Base-by-base conservation (phyloP, 2,329 filamentous ascomycete genomes). In the Purpureocillium takamizusanense region DNA sequence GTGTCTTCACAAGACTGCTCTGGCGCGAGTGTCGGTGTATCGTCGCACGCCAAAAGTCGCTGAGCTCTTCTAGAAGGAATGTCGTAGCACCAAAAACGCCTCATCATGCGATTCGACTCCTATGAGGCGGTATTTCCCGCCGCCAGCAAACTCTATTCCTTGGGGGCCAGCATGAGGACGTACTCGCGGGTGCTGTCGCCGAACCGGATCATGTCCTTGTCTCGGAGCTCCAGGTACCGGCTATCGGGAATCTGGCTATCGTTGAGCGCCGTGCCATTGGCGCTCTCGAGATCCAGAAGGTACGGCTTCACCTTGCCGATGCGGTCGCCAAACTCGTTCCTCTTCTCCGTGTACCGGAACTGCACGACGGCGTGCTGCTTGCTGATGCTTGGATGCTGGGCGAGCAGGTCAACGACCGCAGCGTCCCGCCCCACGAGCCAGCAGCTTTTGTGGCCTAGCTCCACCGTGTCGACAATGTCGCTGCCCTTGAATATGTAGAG, bases 281-380 rank as follows among this genome's bases (percentile, higher is more conserved):
- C 86, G 51, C 87, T 95, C 51, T 95, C 89, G 35, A 98, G 65
- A 61, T 98, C 92, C 46, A 98, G 86, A 8, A 97, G 59, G 62
- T 97, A 98, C 1, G 89, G 89, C 63, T 78, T 83, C 33, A 89
- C 84, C 44, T 70, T 81, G 16, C 85, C 86, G 41, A 81, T 71
- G 54, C 81, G 84, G 56, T 95, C 89, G 16, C 88, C 89, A 56
- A 76, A 94, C 61, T 95, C 87, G 50, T 94, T 87, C 44, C 77
- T 77, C 61, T 83, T 88, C 53, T 87, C 84, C 15, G 83, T 77
- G 55, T 87, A 81, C 29, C 92, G 79, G 54, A 98, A 98, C 57
- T 98, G 92, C 32, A 98, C 75, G 8, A 89, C 92, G 1, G 90
- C 90, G 59, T 98, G 92, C 62, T 98, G 92, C 61, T 94, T 94